Conservation (phyloP, 495 filamentous ascomycete species). For the Aspergillus conjunctus region DNA sequence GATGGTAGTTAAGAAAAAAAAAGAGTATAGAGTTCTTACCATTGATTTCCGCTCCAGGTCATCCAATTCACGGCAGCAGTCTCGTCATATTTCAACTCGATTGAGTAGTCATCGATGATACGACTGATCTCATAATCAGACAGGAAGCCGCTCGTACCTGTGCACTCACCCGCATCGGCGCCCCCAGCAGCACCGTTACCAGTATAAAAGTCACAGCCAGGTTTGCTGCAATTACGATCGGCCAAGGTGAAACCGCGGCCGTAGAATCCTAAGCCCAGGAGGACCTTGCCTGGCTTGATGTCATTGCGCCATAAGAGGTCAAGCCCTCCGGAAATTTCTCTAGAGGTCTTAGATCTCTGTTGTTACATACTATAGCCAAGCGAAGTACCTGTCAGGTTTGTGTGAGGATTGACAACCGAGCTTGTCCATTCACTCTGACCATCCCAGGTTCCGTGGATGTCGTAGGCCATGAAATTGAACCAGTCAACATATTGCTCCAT, state of each 20-base stretch:
- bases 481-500: slow-evolving; percentile 6
- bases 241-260: slow-evolving; percentile 44
- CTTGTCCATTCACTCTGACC: slow-evolving; percentile 10
- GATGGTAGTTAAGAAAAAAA: neutral
- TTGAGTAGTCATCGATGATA: neutral
- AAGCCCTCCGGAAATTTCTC: slow-evolving; percentile 16
- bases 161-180: neutral
- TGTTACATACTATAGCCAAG: no score
- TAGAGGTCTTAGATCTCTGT: no score
- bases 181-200: neutral
- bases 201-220: slow-evolving; percentile 7
- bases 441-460: slow-evolving; percentile 21
- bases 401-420: slow-evolving; percentile 3
- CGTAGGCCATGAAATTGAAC: slow-evolving; percentile 20
- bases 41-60: slow-evolving; percentile 8
- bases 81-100: neutral
- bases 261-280: slow-evolving; percentile 57
- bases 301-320: slow-evolving; percentile 50
- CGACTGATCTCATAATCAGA: neutral
- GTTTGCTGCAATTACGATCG: slow-evolving; percentile 28
- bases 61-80: slow-evolving; percentile 14
- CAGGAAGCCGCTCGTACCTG: neutral
- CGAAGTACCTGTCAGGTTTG: slow-evolving; percentile 8
- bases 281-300: slow-evolving; percentile 43
- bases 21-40: neutral